phyloP scores from a whole-genome alignment of 305 asterid genomes.

The Fraxinus nigra region DNA sequence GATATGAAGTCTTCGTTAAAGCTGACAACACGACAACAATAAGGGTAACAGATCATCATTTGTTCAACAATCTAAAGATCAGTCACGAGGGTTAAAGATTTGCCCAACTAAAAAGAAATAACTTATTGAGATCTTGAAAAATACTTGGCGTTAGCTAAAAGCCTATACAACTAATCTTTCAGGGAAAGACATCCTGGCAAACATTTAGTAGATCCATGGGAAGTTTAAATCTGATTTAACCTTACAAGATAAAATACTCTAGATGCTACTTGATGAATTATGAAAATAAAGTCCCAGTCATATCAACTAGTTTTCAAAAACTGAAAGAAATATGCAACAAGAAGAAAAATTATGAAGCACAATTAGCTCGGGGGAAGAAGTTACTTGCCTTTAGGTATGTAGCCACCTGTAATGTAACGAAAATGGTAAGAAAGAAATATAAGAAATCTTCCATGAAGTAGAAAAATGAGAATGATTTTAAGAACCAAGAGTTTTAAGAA shows the following conservation, averaged over 20 bases:
- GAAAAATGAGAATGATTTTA: neutral
- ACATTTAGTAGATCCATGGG: neutral
- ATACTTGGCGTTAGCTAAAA: neutral
- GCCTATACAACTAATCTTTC: neutral
- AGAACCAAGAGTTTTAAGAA: neutral
- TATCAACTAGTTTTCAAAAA: neutral
- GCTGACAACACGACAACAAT: neutral
- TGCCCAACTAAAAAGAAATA: neutral
- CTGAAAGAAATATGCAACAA: neutral
- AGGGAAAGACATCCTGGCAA: neutral
- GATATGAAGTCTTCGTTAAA: neutral
- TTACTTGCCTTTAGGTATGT: constrained; percentile 66
- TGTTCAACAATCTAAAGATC: neutral
- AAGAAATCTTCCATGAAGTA: constrained; percentile 13
- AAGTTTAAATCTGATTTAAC: neutral
- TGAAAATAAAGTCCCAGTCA: neutral
- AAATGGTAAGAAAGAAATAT: constrained; percentile 29
- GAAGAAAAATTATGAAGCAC: constrained; percentile 8
- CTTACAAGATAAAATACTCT: neutral
- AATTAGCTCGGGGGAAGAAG: constrained; percentile 17
- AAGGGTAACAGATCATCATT: neutral
- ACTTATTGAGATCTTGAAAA: neutral
- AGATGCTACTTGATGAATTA: neutral
- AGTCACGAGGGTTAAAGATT: neutral
- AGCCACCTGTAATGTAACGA: constrained; percentile 58